Conservation (phyloP, 345 rosid genomes). For the Hibiscus mutabilis region DNA sequence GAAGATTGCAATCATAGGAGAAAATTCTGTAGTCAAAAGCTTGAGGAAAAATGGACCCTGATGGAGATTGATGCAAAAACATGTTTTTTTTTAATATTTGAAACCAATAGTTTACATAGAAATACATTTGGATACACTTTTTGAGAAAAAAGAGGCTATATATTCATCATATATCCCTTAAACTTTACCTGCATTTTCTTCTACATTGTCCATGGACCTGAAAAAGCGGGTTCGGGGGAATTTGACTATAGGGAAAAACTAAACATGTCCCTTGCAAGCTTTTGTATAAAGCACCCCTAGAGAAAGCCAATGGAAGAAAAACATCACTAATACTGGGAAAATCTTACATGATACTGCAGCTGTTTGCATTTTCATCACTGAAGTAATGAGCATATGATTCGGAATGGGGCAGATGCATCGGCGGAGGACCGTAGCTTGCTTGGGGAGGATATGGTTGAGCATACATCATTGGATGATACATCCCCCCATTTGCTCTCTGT, state of each 20-base stretch:
- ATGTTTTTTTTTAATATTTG: background rate
- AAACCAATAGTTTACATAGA: background rate
- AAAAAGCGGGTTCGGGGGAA: background rate
- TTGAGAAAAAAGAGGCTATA: slow-evolving; percentile 13
- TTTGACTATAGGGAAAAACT: background rate
- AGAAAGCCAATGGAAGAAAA: background rate
- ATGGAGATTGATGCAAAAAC: slow-evolving; percentile 17
- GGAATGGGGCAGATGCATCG: slow-evolving; percentile 37
- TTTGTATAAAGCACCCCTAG: slow-evolving; percentile 12
- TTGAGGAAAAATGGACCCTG: background rate
- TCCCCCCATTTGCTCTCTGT: slow-evolving; percentile 47
- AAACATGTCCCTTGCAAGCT: slow-evolving; percentile 12
- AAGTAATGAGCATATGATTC: slow-evolving; percentile 66
- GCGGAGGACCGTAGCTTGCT: slow-evolving; percentile 51
- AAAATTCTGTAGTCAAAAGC: background rate
- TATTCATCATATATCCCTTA: background rate
- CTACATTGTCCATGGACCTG: background rate
- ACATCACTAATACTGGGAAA: background rate
- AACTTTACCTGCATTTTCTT: background rate
- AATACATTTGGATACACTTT: slow-evolving; percentile 1
- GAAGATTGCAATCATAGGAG: background rate
- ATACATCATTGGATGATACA: slow-evolving; percentile 84
- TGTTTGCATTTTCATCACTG: slow-evolving; percentile 81
- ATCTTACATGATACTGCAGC: slow-evolving; percentile 85
- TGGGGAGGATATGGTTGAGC: slow-evolving; percentile 46